Base-by-base conservation (phyloP, 768 basidiomycete species). In the Cystofilobasidium ferigula region DNA sequence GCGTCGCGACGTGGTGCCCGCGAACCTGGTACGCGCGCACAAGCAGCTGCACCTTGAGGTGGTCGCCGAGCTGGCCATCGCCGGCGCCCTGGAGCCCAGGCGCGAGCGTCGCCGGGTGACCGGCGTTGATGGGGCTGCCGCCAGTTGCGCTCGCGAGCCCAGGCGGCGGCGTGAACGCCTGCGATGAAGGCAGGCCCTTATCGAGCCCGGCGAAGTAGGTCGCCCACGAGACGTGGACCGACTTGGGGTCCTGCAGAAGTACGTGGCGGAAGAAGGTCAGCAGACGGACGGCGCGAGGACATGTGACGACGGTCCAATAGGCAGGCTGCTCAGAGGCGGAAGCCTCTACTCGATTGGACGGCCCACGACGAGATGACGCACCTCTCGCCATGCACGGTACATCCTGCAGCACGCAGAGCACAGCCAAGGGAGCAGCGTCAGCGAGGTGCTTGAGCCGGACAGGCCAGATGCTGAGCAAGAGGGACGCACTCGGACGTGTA, bases 1-100 rank as follows among this genome's bases (percentile, higher is more conserved):
- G 81, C 70, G 95, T 88, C 40, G 94, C 95, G 65, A 92, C 81
- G 72, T 97, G 92, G 73, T 99, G 95, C 20, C 95, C 95, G 67
- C 94, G 88, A 22, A 99, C 95, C 84, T 99, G 95, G 78, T 95
- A 99, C 3, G 95, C 95, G 64, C 95, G 87, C 61, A 97, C 91
- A 64, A 99, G 85, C 34, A 98, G 82, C 87, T 99, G 95, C 22
- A 91, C 86, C 82, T 95, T 99, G 64, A 99, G 78, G 77, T 98
- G 94, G 72, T 91, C 92, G 66, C 92, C 86, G 18, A 98, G 79
- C 74, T 95, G 87, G 2, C 82, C 83, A 14, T 86, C 87, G 38
- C 83, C 84, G 14, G 81, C 73, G 35, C 73, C 79, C n/a, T n/a
- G n/a, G 42, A 69, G 86, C n/a, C 57, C 48, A 22, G 64, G 64